Conservation (phyloP, 2,329 filamentous ascomycete species). For the Berkeleyomyces rouxiae region DNA sequence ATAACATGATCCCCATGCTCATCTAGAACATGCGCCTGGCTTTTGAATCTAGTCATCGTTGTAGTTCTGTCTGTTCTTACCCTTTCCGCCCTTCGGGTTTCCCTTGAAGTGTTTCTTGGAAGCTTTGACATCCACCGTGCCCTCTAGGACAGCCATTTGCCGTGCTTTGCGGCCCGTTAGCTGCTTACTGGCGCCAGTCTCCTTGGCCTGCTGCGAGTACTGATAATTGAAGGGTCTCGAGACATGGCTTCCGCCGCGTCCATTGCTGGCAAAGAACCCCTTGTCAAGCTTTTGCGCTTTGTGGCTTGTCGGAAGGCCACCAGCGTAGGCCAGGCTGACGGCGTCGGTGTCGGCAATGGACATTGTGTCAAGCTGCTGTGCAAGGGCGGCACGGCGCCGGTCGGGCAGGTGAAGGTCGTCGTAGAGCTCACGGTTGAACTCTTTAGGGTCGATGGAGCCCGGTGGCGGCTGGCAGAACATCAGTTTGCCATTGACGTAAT, state of each 20-base stretch:
- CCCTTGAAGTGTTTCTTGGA: slow-evolving; percentile 93
- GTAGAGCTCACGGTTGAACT: slow-evolving; percentile 85
- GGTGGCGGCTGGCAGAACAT: slow-evolving; percentile 84
- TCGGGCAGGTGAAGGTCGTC: slow-evolving; percentile 65
- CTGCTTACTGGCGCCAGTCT: slow-evolving; percentile 35
- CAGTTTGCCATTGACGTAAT: slow-evolving; percentile 93
- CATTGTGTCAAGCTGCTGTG: slow-evolving; percentile 31
- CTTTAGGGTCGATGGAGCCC: slow-evolving; percentile 46
- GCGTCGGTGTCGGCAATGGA: slow-evolving; percentile 23
- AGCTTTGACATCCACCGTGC: slow-evolving; percentile 59
- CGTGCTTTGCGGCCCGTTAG: slow-evolving; percentile 71
- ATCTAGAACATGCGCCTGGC: no score
- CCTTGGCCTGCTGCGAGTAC: slow-evolving; percentile 63
- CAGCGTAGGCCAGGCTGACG: slow-evolving; percentile 15
- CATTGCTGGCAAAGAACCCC: slow-evolving; percentile 60
- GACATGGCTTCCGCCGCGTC: slow-evolving; percentile 46
- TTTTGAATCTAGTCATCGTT: slow-evolving; percentile 15
- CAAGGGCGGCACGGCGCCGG: slow-evolving; percentile 55
- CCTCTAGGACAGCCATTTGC: slow-evolving; percentile 67
- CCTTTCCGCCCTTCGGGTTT: slow-evolving; percentile 43
- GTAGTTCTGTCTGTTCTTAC: slow-evolving; percentile 30
- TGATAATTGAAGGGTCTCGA: slow-evolving; percentile 77
- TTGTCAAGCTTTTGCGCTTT: slow-evolving; percentile 71
- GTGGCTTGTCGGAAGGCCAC: slow-evolving; percentile 40
- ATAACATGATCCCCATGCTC: no score